Evolutionary conservation across 2,329 filamentous ascomycete species (phyloP).

Genomic region (Exophiala aquamarina): DNA sequence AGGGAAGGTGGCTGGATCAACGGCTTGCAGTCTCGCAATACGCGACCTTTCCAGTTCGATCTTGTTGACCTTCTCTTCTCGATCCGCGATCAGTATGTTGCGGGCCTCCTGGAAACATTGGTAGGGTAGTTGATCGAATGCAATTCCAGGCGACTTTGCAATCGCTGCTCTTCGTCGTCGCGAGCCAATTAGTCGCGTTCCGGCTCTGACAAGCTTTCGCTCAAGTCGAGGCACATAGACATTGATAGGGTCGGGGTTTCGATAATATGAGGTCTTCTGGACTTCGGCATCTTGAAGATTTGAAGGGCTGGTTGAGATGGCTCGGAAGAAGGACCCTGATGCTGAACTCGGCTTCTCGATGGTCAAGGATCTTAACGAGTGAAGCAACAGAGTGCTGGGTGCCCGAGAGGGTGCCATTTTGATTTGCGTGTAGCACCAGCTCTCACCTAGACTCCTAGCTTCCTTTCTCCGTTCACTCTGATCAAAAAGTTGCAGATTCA

Average conservation of each 20-base stretch:
- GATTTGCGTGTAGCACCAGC: background rate
- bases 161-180: constrained; percentile 77
- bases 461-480: background rate
- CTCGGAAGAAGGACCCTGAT: constrained; percentile 2
- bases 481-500: background rate
- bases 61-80: constrained; percentile 73
- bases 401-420: constrained; percentile 27
- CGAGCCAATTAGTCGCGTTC: constrained; percentile 75
- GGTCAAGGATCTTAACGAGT: constrained; percentile 20
- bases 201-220: constrained; percentile 65
- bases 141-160: constrained; percentile 64
- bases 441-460: background rate
- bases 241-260: constrained; percentile 61
- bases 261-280: constrained; percentile 40
- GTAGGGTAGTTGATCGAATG: constrained; percentile 92
- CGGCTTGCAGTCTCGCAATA: constrained; percentile 66
- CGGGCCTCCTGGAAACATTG: constrained; percentile 97
- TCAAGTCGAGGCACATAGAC: constrained; percentile 66
- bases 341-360: constrained; percentile 11
- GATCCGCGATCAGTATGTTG: constrained; percentile 75
- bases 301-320: constrained; percentile 15
- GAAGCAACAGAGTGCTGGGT: constrained; percentile 25
- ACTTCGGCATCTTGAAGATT: constrained; percentile 35
- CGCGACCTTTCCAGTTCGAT: constrained; percentile 68
- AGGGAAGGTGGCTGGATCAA: constrained; percentile 55